phyloP scores from a whole-genome alignment of 306 rosid species.

The Trifolium subterraneum region DNA sequence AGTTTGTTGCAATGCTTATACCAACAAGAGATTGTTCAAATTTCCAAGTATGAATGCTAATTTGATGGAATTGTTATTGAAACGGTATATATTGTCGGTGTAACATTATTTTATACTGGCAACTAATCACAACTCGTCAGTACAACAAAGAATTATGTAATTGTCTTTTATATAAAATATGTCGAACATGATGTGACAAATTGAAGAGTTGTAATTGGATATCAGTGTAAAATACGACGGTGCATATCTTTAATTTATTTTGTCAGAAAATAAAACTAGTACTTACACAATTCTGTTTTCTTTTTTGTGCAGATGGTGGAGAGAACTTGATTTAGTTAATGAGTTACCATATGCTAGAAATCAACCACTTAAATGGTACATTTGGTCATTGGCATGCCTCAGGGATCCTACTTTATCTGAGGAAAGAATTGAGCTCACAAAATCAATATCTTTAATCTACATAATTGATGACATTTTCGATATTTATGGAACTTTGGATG shows the following conservation, averaged over 20 bases:
- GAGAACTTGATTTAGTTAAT: conserved; percentile 54
- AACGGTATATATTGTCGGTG: background rate
- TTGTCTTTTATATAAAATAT: too few species aligned
- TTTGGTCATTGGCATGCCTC: conserved; percentile 61
- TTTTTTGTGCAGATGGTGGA: conserved; percentile 63
- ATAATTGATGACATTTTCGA: conserved; percentile 74
- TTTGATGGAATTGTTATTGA: background rate
- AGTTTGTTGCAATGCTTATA: conserved; percentile 35
- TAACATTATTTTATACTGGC: too few species aligned
- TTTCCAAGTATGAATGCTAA: conserved; percentile 45
- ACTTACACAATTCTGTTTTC: background rate
- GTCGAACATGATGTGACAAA: background rate
- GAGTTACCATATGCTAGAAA: conserved; percentile 61
- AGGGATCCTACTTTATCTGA: conserved; percentile 55
- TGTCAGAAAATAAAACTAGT: background rate
- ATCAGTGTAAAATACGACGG: too few species aligned
- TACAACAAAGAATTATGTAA: too few species aligned
- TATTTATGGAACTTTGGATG: conserved; percentile 61
- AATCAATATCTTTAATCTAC: conserved; percentile 67
- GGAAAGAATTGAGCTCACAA: conserved; percentile 72
- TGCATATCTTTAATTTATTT: background rate
- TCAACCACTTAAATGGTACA: conserved; percentile 80
- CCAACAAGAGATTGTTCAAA: conserved; percentile 53
- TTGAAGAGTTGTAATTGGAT: background rate
- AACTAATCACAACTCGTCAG: background rate